phyloP scores from a whole-genome alignment of 148 eudicot genomes.

The Persicaria maculosa region DNA sequence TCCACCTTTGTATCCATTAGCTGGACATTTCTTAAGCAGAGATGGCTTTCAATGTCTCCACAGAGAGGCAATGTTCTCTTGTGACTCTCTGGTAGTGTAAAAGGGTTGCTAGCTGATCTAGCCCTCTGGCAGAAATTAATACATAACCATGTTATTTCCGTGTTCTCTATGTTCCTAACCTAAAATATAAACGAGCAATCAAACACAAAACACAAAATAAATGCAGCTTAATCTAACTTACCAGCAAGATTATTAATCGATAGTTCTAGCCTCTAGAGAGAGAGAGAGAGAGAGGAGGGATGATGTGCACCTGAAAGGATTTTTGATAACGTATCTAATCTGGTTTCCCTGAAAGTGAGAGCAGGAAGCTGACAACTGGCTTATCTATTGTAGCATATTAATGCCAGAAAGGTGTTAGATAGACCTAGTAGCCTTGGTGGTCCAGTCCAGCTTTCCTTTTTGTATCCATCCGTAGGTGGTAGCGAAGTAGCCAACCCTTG shows the following conservation, averaged over 20 bases:
- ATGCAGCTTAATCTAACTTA: background rate
- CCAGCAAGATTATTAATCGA: background rate
- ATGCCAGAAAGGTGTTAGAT: slow-evolving; percentile 9
- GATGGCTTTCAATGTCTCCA: background rate
- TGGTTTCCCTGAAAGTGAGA: background rate
- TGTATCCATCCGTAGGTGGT: background rate
- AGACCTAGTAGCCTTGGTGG: background rate
- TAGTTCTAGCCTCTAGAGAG: background rate
- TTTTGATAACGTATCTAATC: slow-evolving; percentile 1
- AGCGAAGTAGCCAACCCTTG: background rate
- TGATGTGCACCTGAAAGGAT: background rate
- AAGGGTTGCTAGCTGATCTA: no score
- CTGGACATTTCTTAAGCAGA: background rate
- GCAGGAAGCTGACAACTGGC: slow-evolving; percentile 6
- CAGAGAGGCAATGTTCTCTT: background rate
- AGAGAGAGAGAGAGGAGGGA: background rate
- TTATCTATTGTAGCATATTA: background rate
- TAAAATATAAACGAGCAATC: background rate
- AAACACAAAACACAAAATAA: background rate
- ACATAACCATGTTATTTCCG: background rate
- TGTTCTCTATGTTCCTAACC: background rate
- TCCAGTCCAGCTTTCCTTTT: background rate
- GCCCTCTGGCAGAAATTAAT: no score
- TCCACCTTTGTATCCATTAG: background rate
- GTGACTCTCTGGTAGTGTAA: background rate